phyloP scores from a whole-genome alignment of 495 filamentous ascomycete species.

The Tetracladium setigerum region DNA sequence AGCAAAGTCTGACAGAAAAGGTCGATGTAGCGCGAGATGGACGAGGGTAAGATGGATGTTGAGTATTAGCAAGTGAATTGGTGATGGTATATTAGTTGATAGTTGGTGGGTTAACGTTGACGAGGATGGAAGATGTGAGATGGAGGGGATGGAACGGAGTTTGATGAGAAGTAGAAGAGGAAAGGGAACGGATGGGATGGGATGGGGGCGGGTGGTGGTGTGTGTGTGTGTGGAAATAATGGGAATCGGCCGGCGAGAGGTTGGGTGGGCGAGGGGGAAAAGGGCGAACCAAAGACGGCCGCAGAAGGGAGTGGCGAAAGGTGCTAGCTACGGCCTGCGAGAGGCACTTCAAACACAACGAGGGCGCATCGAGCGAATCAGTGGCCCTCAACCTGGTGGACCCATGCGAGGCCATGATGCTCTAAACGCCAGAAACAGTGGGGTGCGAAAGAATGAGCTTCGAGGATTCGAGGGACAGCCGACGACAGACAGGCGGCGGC shows the following conservation, averaged over 20 bases:
- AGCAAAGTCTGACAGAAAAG: not conserved
- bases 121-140: not conserved
- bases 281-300: too few relatives aligned
- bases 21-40: not conserved
- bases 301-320: not conserved
- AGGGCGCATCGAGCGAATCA: not conserved
- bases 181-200: too few relatives aligned
- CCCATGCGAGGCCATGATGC: too few relatives aligned
- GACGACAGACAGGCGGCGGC: too few relatives aligned
- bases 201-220: too few relatives aligned
- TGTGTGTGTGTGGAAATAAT: too few relatives aligned
- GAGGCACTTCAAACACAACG: not conserved
- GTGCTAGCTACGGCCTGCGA: not conserved
- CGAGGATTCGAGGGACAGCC: too few relatives aligned
- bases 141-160: not conserved
- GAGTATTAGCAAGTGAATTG: not conserved
- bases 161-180: not conserved
- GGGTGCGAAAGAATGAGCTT: too few relatives aligned
- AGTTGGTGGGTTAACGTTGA: not conserved
- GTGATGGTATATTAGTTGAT: not conserved
- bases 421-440: too few relatives aligned
- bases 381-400: not conserved
- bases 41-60: not conserved
- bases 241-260: not conserved
- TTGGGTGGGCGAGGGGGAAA: not conserved